Base-by-base conservation (phyloP, 805 yeast genomes). In the Clavispora asparagi region DNA sequence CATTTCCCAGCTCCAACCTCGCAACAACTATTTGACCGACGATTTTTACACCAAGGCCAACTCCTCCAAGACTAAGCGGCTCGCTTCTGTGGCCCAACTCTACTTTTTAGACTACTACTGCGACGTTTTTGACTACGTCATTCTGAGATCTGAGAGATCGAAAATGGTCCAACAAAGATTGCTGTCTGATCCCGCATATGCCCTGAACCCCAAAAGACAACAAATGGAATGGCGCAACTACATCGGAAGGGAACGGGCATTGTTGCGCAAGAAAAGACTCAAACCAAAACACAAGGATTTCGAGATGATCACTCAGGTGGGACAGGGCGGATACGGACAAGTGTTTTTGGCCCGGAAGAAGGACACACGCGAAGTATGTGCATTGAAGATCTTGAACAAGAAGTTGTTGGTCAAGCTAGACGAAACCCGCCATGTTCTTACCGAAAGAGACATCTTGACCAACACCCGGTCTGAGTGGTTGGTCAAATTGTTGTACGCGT, bases 301-400 rank as follows among this genome's bases (percentile, higher is more conserved):
- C 63, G 95, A 90, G 62, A 87, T 92, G 74, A 85, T 94, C 54
- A 94, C 99, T 1, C 99, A 94, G 70, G 97, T 94, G 29, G 99
- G 99, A 12, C 99, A 94, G 71, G 99, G 99, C 61, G 99, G 99
- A 3, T 94, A 94, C 62, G 99, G 99, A 23, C 97, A 94, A 68
- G 99, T 94, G n/a, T 94, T 88, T 59, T 71, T 94, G 51, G 97
- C 99, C 1, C 79, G 91, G 55, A 94, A 94, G 73, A 84, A 83
- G 55, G 99, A 94, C 60, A 90, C 98, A 1, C 81, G 83, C 52
- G 99, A 94, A 67, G 85, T 94, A 40, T 92, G 97, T 67, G 99
- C 99, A 2, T 74, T 94, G 57, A 94, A 94, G 64, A 87, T 94
- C 12, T 76, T 94, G 60, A 91, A 89, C 64, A 94, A 94, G 65